Evolutionary conservation across 75 land plant species (phyloP), one percentile per base, ranked within the genome.

Genomic region (Azolla pinnata): DNA sequence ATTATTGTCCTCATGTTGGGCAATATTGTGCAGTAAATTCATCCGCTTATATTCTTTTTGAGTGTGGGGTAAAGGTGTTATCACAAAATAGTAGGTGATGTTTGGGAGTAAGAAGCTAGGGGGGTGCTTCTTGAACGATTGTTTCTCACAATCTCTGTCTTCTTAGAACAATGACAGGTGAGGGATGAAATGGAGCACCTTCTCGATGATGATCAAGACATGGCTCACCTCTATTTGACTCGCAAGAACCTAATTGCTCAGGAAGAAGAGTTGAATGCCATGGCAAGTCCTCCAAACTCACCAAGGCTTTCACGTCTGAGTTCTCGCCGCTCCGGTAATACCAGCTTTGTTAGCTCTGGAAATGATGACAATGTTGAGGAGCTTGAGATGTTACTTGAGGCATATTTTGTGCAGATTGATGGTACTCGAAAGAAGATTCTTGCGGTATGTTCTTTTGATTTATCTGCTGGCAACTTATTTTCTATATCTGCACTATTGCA

Each of bases 161-260:
- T 30, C 33, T 1, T 57, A 31, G 19, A 25, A 57, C 51, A 0
- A 20, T 65, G 31, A 4, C 77, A 95, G 99, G 91, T 83, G 27
- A 69, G 97, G 61, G 86, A 95, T 84, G 96, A 95, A 75, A 67
- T 95, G 44, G 97, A 86, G 59, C 99, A 95, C 61, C 79, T 95
- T 34, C 63, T 95, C 31, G 96, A 95, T 70, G 88, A 95, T 58
- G 82, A 86, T 59, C 83, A 83, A 52, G 88, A 95, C 63, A 95
- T 95, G 99, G 91, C 97, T 35, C 75, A 95, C 21, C 55, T 95
- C 31, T 95, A 90, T 60, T 58, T 95, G 23, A 83, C 97, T 52
- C 82, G 99, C 25, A 95, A 80, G 70, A 73, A 75, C 56, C 57
- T 74, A 25, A 81, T 79, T 60, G 57, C 57, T 60, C 97, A 90